Conservation (phyloP, 805 yeast genomes). For the Lipomyces anomalus region DNA sequence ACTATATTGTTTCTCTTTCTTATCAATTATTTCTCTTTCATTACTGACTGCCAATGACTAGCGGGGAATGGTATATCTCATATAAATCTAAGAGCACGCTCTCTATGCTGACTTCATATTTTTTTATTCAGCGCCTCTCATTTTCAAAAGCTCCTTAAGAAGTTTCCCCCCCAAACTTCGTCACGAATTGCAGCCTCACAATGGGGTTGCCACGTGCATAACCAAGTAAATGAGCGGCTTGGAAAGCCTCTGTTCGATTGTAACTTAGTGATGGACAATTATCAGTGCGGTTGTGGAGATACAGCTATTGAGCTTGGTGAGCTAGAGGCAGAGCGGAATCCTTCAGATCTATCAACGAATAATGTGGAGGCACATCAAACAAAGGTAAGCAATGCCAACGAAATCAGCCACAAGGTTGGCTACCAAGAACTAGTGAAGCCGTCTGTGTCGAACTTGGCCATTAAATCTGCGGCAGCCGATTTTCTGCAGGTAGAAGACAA, state of each 20-base stretch:
- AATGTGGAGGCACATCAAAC: not conserved
- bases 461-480: constrained; percentile 1
- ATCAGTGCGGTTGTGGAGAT: constrained; percentile 83
- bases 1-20: constrained; percentile 43
- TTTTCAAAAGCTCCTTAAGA: constrained; percentile 60
- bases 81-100: not conserved
- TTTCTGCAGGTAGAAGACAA: constrained; percentile 15
- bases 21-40: not conserved
- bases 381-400: not conserved
- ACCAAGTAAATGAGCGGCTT: constrained; percentile 70
- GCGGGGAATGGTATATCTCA: constrained; percentile 14
- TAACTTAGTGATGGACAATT: constrained; percentile 74
- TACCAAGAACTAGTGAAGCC: constrained; percentile 1
- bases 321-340: not conserved
- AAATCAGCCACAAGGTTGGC: not conserved
- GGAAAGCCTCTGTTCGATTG: constrained; percentile 77
- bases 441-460: not conserved
- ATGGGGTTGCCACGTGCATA: constrained; percentile 96
- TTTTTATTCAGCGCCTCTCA: constrained; percentile 62
- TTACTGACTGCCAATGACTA: not conserved
- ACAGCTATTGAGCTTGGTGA: constrained; percentile 3
- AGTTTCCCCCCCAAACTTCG: constrained; percentile 79
- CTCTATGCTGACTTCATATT: not conserved
- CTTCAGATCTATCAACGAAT: not conserved
- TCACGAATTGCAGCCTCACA: constrained; percentile 75